Percentiles rank a stretch among this genome's conserved stretches.
Evolutionary conservation across 495 filamentous ascomycete species (phyloP).

Genomic region (Aspergillus sclerotiicarbonarius): DNA sequence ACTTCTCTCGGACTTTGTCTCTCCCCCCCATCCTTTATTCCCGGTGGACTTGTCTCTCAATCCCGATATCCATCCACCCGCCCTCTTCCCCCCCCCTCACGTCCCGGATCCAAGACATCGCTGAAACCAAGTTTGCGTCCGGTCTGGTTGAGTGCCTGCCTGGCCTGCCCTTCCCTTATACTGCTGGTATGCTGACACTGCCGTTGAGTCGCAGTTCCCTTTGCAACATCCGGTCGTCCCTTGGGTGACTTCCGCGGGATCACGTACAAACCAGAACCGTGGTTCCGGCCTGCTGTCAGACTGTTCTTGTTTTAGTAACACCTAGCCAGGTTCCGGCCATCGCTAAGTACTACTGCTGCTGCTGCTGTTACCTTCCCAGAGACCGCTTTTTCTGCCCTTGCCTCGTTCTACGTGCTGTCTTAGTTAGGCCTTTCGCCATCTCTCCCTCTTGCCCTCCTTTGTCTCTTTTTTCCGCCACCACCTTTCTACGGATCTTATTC

Average conservation of each 20-base stretch:
- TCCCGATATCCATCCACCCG: background rate
- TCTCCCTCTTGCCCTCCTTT: background rate
- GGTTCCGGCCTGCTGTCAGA: slow-evolving; percentile 14
- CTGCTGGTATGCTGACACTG: background rate
- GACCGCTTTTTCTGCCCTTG: slow-evolving; percentile 1
- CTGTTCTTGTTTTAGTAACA: slow-evolving; percentile 1
- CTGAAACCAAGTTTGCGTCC: background rate
- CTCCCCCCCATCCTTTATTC: background rate
- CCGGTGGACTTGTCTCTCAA: background rate
- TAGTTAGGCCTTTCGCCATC: background rate
- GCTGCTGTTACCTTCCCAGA: background rate
- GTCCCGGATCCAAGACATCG: slow-evolving; percentile 1
- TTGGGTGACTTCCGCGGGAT: background rate
- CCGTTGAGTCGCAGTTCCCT: background rate
- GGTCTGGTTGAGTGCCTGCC: background rate
- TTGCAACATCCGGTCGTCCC: background rate
- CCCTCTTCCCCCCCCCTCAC: slow-evolving; percentile 2
- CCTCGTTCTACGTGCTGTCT: slow-evolving; percentile 4
- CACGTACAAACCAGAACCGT: slow-evolving; percentile 19
- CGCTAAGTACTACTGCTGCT: background rate
- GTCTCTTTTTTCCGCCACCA: background rate
- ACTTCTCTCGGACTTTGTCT: background rate
- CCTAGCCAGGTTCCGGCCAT: too few species aligned
- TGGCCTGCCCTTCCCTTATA: background rate
- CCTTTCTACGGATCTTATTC: background rate